Base-by-base conservation (phyloP, 805 yeast genomes). In the Brettanomyces custersianus region DNA sequence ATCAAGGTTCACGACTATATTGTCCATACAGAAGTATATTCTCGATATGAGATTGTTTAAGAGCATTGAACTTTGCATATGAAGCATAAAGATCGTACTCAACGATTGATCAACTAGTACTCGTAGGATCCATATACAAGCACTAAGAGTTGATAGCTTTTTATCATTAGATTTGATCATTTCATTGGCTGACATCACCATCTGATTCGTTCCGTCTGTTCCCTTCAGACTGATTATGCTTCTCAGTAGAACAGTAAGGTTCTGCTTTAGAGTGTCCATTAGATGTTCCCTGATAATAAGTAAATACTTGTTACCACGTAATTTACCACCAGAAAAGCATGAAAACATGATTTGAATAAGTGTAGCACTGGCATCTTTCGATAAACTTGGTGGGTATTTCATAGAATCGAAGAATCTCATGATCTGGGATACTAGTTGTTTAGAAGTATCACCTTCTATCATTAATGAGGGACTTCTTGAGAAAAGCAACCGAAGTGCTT, bases 1-100 rank as follows among this genome's bases (percentile, higher is more conserved):
- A 8, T 43, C 38, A 2, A 44, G 33, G 37, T 58, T 57, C 10
- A 52, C 40, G 1, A 49, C 52, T 3, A 48, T 43, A 31, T 57
- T 55, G 26, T 55, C 55, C 33, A 57, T 33, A 29, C 62, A 58
- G 36, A 57, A 53, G 62, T 62, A 58, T 2, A 49, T 36, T 34
- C 57, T 45, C 15, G 46, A 41, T 3, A 55, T 44, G 11, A 45
- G 38, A 20, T 48, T 49, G 25, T 59, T 57, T 2, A 57, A 17
- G 9, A 41, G 33, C 17, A 46, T 42, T 2, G 46, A 38, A 5
- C 42, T 39, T 19, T 49, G 51, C 2, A 46, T 36, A 13, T 51
- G 47, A 4, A 49, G 31, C 29, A 46, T 41, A 19, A 54, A 46
- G 2, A 40, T 24, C 4, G 44, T 38, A 12, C 34, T 35, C 7